These are phyloP conservation scores for Plasmopara viticola DNA, from an alignment of 352 stramenopile species.

Conservation along the genomic window DNA sequence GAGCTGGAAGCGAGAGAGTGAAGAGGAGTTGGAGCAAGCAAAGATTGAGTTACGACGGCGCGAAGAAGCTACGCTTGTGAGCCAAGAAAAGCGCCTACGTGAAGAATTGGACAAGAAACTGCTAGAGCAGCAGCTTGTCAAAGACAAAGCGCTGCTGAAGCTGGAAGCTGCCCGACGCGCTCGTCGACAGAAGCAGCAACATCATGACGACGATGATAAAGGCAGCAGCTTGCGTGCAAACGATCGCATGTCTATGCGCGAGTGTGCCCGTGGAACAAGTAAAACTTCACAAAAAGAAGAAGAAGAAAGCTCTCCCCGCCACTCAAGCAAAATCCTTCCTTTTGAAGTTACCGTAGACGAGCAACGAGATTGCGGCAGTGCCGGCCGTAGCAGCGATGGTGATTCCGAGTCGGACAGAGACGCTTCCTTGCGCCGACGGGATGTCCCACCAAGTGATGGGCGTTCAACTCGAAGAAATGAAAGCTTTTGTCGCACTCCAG, in stretches of 20 bases:
- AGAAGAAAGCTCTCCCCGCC: neutral
- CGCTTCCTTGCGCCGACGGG: conserved; percentile 6
- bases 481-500: conserved; percentile 7
- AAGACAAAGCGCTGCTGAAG: conserved; percentile 43
- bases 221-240: conserved; percentile 17
- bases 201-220: conserved; percentile 23
- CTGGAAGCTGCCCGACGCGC: conserved; percentile 29
- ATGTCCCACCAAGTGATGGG: conserved; percentile 5
- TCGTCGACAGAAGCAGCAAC: conserved; percentile 26
- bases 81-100: conserved; percentile 49
- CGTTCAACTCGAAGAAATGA: conserved; percentile 2
- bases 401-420: conserved; percentile 8
- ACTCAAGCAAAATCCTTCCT: conserved; percentile 1
- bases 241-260: conserved; percentile 5
- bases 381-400: conserved; percentile 6
- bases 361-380: neutral
- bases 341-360: conserved; percentile 3
- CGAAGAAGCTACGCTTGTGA: conserved; percentile 38
- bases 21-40: conserved; percentile 30
- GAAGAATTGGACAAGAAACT: conserved; percentile 48
- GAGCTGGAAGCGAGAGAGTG: conserved; percentile 66
- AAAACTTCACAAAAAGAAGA: neutral
- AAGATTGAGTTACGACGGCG: conserved; percentile 29
- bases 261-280: conserved; percentile 2
- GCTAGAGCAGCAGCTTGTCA: conserved; percentile 30